Percentiles rank a stretch among this genome's conserved stretches.
Evolutionary conservation across 306 rosid genomes (phyloP).

Genomic region (Pterocarpus macrocarpus): DNA sequence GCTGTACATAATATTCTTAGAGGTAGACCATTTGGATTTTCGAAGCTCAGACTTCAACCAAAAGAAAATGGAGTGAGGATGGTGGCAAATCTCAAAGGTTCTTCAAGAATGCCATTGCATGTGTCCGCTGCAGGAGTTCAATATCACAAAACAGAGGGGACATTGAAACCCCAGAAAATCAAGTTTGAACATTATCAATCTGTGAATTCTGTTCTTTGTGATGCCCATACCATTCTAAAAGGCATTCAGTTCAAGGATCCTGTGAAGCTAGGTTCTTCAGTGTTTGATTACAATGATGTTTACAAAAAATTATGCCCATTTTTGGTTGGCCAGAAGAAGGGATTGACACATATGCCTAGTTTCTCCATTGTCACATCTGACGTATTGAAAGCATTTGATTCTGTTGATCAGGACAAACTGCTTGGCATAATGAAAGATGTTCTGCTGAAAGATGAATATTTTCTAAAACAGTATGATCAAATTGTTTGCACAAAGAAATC

Average conservation of each 20-base stretch:
- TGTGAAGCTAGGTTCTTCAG: conserved; percentile 83
- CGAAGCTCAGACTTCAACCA: conserved; percentile 86
- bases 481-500: conserved; percentile 66
- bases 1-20: conserved; percentile 67
- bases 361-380: conserved; percentile 79
- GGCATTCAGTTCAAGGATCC: conserved; percentile 69
- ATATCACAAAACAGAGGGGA: conserved; percentile 41
- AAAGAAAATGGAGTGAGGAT: conserved; percentile 83
- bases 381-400: conserved; percentile 88
- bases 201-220: conserved; percentile 78
- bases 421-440: conserved; percentile 66
- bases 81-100: conserved; percentile 83
- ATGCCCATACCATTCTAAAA: conserved; percentile 73
- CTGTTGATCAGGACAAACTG: conserved; percentile 80
- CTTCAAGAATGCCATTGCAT: conserved; percentile 64
- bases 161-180: conserved; percentile 17
- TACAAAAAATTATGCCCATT: conserved; percentile 74
- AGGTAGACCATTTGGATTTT: conserved; percentile 84
- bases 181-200: conserved; percentile 59
- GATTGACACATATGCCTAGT: conserved; percentile 50
- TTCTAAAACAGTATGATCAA: conserved; percentile 63
- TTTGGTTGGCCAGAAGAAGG: conserved; percentile 59
- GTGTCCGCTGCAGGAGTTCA: conserved; percentile 44
- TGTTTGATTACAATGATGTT: conserved; percentile 88
- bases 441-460: conserved; percentile 59